phyloP scores from a whole-genome alignment of 2,329 filamentous ascomycete species.

The Ophiostoma angusticollis region DNA sequence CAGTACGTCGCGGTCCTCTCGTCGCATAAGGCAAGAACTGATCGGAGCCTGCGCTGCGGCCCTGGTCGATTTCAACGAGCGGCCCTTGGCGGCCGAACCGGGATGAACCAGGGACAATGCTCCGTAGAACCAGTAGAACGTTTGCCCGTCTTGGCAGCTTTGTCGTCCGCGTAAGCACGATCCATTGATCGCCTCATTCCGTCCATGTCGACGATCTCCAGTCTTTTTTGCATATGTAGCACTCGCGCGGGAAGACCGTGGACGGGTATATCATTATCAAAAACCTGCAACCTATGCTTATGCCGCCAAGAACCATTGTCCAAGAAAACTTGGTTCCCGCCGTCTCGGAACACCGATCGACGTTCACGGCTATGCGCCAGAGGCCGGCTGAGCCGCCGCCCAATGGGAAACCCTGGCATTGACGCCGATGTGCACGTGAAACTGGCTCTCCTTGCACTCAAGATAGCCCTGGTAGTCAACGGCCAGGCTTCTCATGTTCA shows the following conservation, averaged over 20 bases:
- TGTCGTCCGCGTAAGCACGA: no score
- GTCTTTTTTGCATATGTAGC: no score
- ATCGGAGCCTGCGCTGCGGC: neutral
- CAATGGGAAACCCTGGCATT: no score
- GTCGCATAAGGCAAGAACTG: neutral
- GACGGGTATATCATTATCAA: no score
- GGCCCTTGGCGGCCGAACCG: slow-evolving; percentile 1
- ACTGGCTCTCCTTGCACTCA: neutral
- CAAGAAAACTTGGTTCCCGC: slow-evolving; percentile 3
- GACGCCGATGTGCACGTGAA: no score
- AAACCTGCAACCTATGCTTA: neutral
- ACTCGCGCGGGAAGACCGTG: no score
- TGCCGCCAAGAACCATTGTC: slow-evolving; percentile 1
- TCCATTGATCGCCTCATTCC: no score
- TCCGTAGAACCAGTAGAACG: no score
- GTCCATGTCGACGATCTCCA: no score
- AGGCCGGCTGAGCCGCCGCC: neutral
- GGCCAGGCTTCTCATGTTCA: no score
- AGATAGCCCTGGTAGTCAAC: neutral
- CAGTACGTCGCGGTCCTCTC: slow-evolving; percentile 1
- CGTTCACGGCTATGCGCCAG: neutral
- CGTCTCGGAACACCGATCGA: neutral
- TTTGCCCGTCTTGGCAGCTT: no score
- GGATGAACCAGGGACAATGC: no score
- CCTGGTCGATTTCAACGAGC: neutral